phyloP scores from a whole-genome alignment of 2,329 filamentous ascomycete species.

The Rugonectria rugulosa region DNA sequence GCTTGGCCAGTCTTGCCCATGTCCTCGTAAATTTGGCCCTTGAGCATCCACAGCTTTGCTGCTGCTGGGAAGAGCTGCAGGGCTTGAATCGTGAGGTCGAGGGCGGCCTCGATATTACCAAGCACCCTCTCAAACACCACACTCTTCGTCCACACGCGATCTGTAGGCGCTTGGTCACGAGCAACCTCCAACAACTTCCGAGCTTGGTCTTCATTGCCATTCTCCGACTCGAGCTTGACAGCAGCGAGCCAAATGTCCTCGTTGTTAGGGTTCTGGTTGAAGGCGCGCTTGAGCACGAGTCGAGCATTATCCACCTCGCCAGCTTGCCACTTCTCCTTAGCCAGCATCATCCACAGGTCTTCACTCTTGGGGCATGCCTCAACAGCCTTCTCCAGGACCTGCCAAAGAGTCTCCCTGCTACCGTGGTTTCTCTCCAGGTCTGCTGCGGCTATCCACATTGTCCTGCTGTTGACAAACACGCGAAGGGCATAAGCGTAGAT shows the following conservation, averaged over 20 bases:
- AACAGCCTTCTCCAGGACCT: constrained; percentile 89
- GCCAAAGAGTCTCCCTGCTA: constrained; percentile 80
- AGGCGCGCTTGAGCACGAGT: constrained; percentile 84
- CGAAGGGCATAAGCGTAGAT: constrained; percentile 92
- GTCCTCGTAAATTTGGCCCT: constrained; percentile 95
- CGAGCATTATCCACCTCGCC: constrained; percentile 89
- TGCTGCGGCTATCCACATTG: constrained; percentile 88
- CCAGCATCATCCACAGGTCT: constrained; percentile 93
- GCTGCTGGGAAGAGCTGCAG: constrained; percentile 85
- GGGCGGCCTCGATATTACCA: constrained; percentile 78
- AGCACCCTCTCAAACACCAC: constrained; percentile 91
- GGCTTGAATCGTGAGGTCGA: constrained; percentile 87
- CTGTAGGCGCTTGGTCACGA: constrained; percentile 87
- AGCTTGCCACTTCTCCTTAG: constrained; percentile 91
- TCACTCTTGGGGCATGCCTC: constrained; percentile 92
- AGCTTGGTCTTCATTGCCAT: constrained; percentile 81
- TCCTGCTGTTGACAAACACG: constrained; percentile 87
- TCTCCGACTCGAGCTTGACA: constrained; percentile 95
- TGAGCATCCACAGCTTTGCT: constrained; percentile 97
- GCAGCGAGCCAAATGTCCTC: constrained; percentile 98
- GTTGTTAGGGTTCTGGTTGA: constrained; percentile 94
- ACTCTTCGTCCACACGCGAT: constrained; percentile 97
- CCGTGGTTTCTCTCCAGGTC: constrained; percentile 93
- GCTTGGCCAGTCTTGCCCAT: constrained; percentile 82
- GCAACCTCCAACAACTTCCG: constrained; percentile 82